Evolutionary conservation across 169 alveolate species (phyloP), one percentile per base, ranked within the genome.

Genomic region (Babesia sp.): DNA sequence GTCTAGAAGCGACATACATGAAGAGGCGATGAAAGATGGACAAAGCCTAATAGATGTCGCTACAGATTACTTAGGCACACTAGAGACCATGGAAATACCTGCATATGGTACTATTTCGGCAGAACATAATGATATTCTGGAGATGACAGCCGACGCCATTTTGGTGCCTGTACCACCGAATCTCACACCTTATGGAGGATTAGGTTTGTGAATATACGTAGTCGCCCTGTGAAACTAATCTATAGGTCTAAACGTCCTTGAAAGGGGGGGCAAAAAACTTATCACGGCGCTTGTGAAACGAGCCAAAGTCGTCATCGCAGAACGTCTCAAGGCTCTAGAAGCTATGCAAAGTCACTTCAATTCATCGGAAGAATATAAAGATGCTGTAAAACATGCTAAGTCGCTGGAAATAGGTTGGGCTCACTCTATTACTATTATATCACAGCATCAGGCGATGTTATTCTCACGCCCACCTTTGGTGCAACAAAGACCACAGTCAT

Each of bases 151-250:
- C 5, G 89, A 81, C 51, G 64, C 73, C 22, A 41, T 81, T 0
- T 33, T 81, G 18, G 85, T 81, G 26, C 85, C 85, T 3, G 72
- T 81, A 22, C 89, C 89, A 34, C 73, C 78, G n/a, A 71, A 72
- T 31, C 66, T 81, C 42, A 71, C 80, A 8, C 89, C 89, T 11
- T 74, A 81, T 61, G 37, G 77, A 1, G 89, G 89, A 28, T 48
- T 81, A 16, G 89, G 89, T 79, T 34, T 6, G 74, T 60, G 2
- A 11, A 20, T 29, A 0, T 5, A 11, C 33, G 16, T 14, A 20
- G 26, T 3, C 39, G 46, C 18, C 6, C 44, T 1, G 20, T 16
- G 2, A 50, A 8, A 44, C n/a, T 18, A 26, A 3, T 12, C 6
- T n/a, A 3, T 37, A 77, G 87, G 87, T 1, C 55, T 81, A 1